Evolutionary conservation across 2,329 filamentous ascomycete genomes (phyloP).

Genomic region (Fusarium albosuccineum): DNA sequence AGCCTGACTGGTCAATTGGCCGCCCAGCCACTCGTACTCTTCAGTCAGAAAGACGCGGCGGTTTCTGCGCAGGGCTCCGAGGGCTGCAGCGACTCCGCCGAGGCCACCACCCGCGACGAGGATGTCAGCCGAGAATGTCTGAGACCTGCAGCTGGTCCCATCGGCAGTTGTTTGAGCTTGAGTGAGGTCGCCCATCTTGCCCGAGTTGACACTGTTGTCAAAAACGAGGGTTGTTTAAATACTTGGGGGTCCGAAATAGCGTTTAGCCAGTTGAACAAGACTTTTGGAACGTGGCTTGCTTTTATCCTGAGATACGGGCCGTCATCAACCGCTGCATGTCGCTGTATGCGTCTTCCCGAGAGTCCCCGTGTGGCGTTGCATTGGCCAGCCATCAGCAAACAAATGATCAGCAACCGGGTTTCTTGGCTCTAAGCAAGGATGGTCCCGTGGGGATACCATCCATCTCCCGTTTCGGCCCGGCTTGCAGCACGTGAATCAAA

Average conservation of each 20-base stretch:
- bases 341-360: slow-evolving; percentile 18
- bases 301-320: too few relatives aligned
- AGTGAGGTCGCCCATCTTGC: slow-evolving; percentile 25
- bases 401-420: not conserved
- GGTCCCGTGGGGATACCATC: too few relatives aligned
- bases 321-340: not conserved
- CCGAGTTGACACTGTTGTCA: not conserved
- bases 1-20: slow-evolving; percentile 46
- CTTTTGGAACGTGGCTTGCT: too few relatives aligned
- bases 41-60: slow-evolving; percentile 44
- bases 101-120: slow-evolving; percentile 44
- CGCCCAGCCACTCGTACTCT: slow-evolving; percentile 48
- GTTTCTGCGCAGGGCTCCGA: slow-evolving; percentile 43
- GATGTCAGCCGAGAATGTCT: slow-evolving; percentile 37
- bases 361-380: slow-evolving; percentile 38
- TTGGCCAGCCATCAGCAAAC: not conserved
- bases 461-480: too few relatives aligned
- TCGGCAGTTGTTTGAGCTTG: not conserved
- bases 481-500: too few relatives aligned
- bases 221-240: too few relatives aligned
- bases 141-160: slow-evolving; percentile 3
- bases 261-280: too few relatives aligned
- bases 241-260: too few relatives aligned
- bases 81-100: slow-evolving; percentile 46
- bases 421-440: not conserved